Percentiles rank a stretch among this genome's conserved stretches.
phyloP scores from a whole-genome alignment of 257 asterid species.

The Ehretia macrophylla region DNA sequence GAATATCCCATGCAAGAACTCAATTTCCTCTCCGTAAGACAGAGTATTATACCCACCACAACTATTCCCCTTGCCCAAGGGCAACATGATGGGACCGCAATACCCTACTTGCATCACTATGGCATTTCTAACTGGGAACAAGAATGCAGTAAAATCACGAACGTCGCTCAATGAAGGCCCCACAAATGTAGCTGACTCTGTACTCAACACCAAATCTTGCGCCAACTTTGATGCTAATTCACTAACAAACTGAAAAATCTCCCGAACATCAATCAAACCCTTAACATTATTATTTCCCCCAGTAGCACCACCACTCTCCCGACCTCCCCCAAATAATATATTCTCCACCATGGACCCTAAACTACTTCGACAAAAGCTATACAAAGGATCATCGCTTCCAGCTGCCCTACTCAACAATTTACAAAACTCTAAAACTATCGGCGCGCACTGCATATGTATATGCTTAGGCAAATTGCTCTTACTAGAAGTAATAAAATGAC shows the following conservation, averaged over 20 bases:
- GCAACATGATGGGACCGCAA: conserved; percentile 30
- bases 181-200: conserved; percentile 16
- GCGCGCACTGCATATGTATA: conserved; percentile 31
- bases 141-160: conserved; percentile 51
- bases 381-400: conserved; percentile 50
- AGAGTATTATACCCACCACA: neutral
- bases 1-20: conserved; percentile 34
- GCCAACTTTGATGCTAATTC: conserved; percentile 58
- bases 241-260: conserved; percentile 52
- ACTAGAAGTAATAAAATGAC: conserved; percentile 38
- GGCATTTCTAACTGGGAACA: conserved; percentile 33
- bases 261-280: conserved; percentile 34
- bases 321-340: neutral
- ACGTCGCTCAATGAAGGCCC: conserved; percentile 44
- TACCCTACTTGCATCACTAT: conserved; percentile 22
- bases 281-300: conserved; percentile 15
- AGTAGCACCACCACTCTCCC: conserved; percentile 14
- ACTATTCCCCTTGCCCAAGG: conserved; percentile 28
- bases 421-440: conserved; percentile 62
- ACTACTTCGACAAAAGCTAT: conserved; percentile 47
- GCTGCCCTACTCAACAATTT: conserved; percentile 42
- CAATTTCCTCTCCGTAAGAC: conserved; percentile 35
- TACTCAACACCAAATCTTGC: conserved; percentile 26
- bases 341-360: conserved; percentile 43
- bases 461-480: conserved; percentile 32